Base-by-base conservation (phyloP, 768 basidiomycete genomes). In the Aureoboletus auriporus region DNA sequence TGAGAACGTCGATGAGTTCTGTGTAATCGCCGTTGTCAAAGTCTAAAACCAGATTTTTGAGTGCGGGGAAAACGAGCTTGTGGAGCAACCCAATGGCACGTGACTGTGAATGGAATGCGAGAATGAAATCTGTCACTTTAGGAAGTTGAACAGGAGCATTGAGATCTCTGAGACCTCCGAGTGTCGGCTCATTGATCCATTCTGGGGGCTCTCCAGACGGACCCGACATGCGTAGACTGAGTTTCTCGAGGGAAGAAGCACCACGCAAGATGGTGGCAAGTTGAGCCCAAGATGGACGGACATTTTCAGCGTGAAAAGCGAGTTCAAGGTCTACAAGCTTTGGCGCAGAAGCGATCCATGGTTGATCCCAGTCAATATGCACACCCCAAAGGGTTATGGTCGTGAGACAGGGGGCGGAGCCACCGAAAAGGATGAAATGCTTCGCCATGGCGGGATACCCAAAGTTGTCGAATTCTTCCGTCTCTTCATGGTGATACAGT, bases 361-460 rank as follows among this genome's bases (percentile, higher is more conserved):
- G 69, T 30, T 71, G 67, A 28, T 74, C 69, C 87, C 87, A 89
- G 48, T 82, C 75, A 30, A 89, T 63, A 52, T 86, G 86, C 5
- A 87, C 81, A 34, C 84, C 86, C 80, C 82, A 86, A 26, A 89
- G 69, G 9, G 69, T 68, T 30, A 79, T 63, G 5, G 66, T 57
- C 16, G 61, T 66, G 12, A 89, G 68, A 8, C 68, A 72, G 1
- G 87, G 87, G 8, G 68, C 65, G 14, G 73, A 73, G 23, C 75
- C 73, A 3, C 77, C 72, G 56, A 88, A 82, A 14, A 78, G 71
- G 10, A 73, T 66, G 66, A 82, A 79, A 33, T 53, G 51, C 6
- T 47, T 48, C 3, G 69, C 70, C 33, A 65, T 64, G 33, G 69
- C 65, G 16, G 49, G 46, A 28, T 45, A 23, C 1, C 39, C 23